phyloP scores from a whole-genome alignment of 352 stramenopile genomes.

The Thraustochytrium striatum region DNA sequence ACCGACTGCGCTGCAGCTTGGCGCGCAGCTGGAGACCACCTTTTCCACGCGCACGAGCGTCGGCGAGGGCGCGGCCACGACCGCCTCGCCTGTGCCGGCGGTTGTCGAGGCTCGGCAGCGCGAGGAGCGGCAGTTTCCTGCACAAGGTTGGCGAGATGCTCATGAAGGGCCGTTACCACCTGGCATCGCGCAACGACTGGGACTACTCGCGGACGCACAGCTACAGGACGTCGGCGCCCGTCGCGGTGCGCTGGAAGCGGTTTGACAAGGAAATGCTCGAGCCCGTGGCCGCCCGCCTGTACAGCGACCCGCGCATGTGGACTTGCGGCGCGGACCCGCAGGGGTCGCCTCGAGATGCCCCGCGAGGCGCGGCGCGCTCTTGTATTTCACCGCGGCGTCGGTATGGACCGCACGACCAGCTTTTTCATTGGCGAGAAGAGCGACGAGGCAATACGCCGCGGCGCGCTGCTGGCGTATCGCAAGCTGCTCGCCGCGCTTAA shows the following conservation, averaged over 20 bases:
- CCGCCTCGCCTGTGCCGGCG: background rate
- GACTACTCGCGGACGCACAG: constrained; percentile 16
- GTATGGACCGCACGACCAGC: constrained; percentile 25
- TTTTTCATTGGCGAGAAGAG: constrained; percentile 37
- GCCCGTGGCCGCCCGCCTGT: background rate
- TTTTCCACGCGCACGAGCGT: background rate
- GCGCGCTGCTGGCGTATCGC: background rate
- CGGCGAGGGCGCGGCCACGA: background rate
- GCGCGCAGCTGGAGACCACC: background rate
- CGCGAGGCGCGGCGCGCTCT: constrained; percentile 9
- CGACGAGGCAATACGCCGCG: constrained; percentile 22
- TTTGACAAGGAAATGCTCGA: constrained; percentile 17
- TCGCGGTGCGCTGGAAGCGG: background rate
- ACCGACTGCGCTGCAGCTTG: background rate
- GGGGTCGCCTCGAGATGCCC: constrained; percentile 27
- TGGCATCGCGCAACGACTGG: constrained; percentile 9
- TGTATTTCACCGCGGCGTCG: constrained; percentile 38
- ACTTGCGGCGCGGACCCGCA: constrained; percentile 11
- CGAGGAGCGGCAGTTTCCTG: constrained; percentile 28
- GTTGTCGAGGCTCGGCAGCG: background rate
- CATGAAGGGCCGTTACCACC: constrained; percentile 11
- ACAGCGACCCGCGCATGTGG: background rate
- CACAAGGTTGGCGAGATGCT: background rate
- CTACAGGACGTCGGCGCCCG: constrained; percentile 34
- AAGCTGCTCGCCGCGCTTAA: background rate